A percentile compares a stretch with the other conserved stretches of the same genome.
These are phyloP conservation scores for Aspergillus heteromorphus DNA, from an alignment of 495 filamentous ascomycete species.

Conservation along the genomic window DNA sequence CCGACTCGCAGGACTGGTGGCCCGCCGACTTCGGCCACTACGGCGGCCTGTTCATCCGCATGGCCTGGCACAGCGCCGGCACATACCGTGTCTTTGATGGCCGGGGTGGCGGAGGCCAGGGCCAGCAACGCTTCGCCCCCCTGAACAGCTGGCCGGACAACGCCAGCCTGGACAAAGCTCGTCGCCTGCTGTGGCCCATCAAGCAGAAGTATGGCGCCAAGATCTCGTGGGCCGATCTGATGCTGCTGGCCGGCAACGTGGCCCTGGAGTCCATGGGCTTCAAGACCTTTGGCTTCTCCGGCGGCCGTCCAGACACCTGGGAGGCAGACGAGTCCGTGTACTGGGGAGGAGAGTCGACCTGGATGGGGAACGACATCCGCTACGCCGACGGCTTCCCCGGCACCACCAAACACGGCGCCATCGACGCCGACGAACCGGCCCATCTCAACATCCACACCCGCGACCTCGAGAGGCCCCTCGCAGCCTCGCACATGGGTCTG, in stretches of 20 bases:
- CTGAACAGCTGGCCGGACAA: slow-evolving; percentile 81
- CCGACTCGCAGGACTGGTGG: slow-evolving; percentile 72
- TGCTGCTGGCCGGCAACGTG: slow-evolving; percentile 66
- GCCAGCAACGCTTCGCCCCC: slow-evolving; percentile 69
- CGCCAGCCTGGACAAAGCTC: slow-evolving; percentile 69
- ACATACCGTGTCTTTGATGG: slow-evolving; percentile 70
- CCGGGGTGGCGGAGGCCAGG: slow-evolving; percentile 64
- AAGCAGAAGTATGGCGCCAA: slow-evolving; percentile 79
- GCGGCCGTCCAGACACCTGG: slow-evolving; percentile 62
- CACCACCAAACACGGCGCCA: background rate
- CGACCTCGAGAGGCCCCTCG: slow-evolving; percentile 58
- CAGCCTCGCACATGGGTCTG: slow-evolving; percentile 64
- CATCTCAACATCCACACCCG: slow-evolving; percentile 52
- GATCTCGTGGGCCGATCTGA: slow-evolving; percentile 70
- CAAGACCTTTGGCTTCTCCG: slow-evolving; percentile 67
- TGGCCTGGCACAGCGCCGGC: slow-evolving; percentile 73
- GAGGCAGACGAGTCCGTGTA: slow-evolving; percentile 68
- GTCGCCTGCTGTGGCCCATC: slow-evolving; percentile 70
- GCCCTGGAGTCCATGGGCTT: slow-evolving; percentile 71
- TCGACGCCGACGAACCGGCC: slow-evolving; percentile 25
- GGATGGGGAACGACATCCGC: slow-evolving; percentile 65
- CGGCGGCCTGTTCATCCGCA: slow-evolving; percentile 68
- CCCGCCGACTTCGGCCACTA: slow-evolving; percentile 75
- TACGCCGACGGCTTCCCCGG: slow-evolving; percentile 50
- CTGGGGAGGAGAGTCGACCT: slow-evolving; percentile 68